phyloP scores from a whole-genome alignment of 768 basidiomycete species.

The Lenzites betulinus region DNA sequence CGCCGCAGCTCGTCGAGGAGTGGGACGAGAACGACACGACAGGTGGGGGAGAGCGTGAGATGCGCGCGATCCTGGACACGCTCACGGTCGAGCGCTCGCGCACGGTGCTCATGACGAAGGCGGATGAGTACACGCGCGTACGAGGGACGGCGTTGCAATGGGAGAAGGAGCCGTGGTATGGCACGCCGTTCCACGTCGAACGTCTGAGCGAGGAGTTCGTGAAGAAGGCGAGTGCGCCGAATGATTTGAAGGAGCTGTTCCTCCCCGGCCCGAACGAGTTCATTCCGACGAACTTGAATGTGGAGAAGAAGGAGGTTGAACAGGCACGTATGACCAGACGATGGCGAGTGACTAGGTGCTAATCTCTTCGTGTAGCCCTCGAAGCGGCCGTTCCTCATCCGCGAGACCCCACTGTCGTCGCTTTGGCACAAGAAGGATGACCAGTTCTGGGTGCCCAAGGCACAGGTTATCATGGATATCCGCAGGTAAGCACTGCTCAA shows the following conservation, averaged over 20 bases:
- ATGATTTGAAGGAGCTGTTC: slow-evolving; percentile 66
- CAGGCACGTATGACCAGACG: slow-evolving; percentile 47
- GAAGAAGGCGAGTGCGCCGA: slow-evolving; percentile 60
- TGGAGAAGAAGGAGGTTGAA: slow-evolving; percentile 69
- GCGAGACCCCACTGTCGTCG: slow-evolving; percentile 67
- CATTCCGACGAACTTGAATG: slow-evolving; percentile 83
- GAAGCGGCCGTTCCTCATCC: slow-evolving; percentile 73
- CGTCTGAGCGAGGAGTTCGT: slow-evolving; percentile 65
- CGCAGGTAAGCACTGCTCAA: slow-evolving; percentile 51
- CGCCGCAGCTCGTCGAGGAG: slow-evolving; percentile 68
- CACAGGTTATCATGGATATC: slow-evolving; percentile 72
- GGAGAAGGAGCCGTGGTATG: slow-evolving; percentile 90
- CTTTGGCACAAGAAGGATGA: slow-evolving; percentile 99
- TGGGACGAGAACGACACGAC: slow-evolving; percentile 56
- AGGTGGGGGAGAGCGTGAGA: slow-evolving; percentile 42
- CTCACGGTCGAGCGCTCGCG: slow-evolving; percentile 63
- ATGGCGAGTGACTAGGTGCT: neutral
- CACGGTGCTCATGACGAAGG: slow-evolving; percentile 79
- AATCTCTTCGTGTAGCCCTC: slow-evolving; percentile 51
- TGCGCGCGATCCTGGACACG: slow-evolving; percentile 60
- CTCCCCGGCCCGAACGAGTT: slow-evolving; percentile 89
- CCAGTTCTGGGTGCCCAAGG: slow-evolving; percentile 93
- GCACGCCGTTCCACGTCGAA: slow-evolving; percentile 82
- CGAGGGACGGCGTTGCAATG: slow-evolving; percentile 48
- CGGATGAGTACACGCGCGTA: slow-evolving; percentile 58